Percentiles rank a stretch among this genome's conserved stretches.
Conservation (phyloP, 2,329 filamentous ascomycete genomes). For the Pseudocercospora vitis region DNA sequence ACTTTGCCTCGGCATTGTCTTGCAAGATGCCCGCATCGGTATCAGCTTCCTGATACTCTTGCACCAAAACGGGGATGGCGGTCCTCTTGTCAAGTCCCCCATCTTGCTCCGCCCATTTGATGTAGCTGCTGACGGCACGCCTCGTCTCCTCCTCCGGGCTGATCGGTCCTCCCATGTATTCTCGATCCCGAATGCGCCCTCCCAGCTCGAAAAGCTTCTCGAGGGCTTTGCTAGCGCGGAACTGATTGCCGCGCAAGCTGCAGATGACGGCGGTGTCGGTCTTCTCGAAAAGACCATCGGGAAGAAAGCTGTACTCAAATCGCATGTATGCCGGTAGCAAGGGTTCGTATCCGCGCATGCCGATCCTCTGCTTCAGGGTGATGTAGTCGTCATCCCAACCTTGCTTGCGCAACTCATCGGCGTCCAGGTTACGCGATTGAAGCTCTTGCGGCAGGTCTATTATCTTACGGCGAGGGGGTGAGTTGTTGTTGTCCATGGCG, state of each 20-base stretch:
- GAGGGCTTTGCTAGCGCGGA: conserved; percentile 54
- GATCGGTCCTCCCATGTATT: conserved; percentile 35
- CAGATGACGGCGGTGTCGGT: conserved; percentile 50
- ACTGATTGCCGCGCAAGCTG: conserved; percentile 44
- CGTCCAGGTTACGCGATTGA: conserved; percentile 27
- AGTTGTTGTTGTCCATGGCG: conserved; percentile 27
- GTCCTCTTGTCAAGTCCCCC: conserved; percentile 41
- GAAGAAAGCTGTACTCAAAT: conserved; percentile 56
- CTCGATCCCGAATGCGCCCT: conserved; percentile 51
- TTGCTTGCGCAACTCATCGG: conserved; percentile 27
- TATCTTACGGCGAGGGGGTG: conserved; percentile 20
- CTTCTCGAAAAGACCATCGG: conserved; percentile 53
- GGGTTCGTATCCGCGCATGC: conserved; percentile 58
- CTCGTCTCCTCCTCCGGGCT: conserved; percentile 28
- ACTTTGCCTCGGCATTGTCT: conserved; percentile 44
- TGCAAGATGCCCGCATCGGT: conserved; percentile 46
- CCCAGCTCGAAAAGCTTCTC: conserved; percentile 53
- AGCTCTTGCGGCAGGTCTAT: conserved; percentile 28
- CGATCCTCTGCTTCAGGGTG: conserved; percentile 54
- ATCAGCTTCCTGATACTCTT: conserved; percentile 44
- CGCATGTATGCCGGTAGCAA: conserved; percentile 55
- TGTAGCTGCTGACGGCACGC: conserved; percentile 45
- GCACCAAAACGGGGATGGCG: conserved; percentile 46
- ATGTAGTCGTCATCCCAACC: conserved; percentile 56
- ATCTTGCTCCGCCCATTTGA: conserved; percentile 56